Percentiles rank a stretch among this genome's conserved stretches.
These are phyloP conservation scores for Lentinus tigrinus DNA, from an alignment of 768 basidiomycete species.

Conservation along the genomic window DNA sequence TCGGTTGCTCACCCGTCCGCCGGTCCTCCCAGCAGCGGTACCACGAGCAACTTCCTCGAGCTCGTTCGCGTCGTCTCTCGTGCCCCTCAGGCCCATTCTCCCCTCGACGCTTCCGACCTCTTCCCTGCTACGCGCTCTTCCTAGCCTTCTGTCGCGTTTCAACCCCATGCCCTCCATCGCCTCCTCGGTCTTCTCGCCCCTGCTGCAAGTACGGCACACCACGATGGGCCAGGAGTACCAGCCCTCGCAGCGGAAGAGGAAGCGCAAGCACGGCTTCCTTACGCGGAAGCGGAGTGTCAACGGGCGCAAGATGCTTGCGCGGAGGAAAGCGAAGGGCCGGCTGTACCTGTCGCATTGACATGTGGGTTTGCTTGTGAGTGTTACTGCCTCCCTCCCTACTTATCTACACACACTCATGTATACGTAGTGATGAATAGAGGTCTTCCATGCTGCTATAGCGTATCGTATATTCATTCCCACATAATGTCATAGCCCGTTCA, in stretches of 20 bases:
- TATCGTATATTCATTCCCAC: background rate
- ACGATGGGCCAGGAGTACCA: conserved; percentile 91
- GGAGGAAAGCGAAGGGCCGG: conserved; percentile 74
- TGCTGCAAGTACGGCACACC: conserved; percentile 59
- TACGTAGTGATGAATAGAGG: background rate
- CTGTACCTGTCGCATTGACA: conserved; percentile 76
- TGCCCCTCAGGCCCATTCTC: conserved; percentile 11
- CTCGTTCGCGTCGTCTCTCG: conserved; percentile 11
- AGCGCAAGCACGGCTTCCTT: conserved; percentile 91
- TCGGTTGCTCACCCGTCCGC: conserved; percentile 21
- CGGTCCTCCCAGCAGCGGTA: conserved; percentile 10
- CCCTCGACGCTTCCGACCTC: background rate
- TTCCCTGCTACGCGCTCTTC: conserved; percentile 1
- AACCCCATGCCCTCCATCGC: conserved; percentile 6
- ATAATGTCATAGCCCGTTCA: background rate
- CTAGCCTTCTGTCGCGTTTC: conserved; percentile 6
- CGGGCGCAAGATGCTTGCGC: conserved; percentile 70
- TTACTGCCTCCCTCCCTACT: background rate
- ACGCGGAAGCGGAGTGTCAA: conserved; percentile 64
- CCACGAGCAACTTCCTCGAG: conserved; percentile 8
- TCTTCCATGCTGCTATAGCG: background rate
- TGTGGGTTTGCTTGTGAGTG: background rate
- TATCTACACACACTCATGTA: too few species aligned
- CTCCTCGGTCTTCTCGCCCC: conserved; percentile 39
- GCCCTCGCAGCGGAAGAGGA: conserved; percentile 91